Evolutionary conservation across 139 green algal genomes (phyloP).

Genomic region (Haematococcus sp.): DNA sequence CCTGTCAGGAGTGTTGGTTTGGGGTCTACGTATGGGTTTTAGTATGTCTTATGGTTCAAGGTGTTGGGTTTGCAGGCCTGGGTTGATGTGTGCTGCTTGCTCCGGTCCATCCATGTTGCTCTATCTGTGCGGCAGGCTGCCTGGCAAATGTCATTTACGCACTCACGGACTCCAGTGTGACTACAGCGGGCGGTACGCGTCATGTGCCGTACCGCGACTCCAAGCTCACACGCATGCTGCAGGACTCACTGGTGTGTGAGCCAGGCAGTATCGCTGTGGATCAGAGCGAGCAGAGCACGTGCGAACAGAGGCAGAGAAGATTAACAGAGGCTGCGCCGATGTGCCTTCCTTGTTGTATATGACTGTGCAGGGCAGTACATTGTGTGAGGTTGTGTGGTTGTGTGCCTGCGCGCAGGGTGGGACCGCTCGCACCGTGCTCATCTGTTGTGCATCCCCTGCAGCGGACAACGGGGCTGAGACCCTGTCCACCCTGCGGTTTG

Average conservation of each 20-base stretch:
- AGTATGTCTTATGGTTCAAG: no score
- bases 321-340: neutral
- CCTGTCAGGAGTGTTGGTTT: no score
- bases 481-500: slow-evolving; percentile 62
- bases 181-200: neutral
- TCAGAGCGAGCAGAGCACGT: no score
- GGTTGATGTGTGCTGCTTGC: no score
- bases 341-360: no score
- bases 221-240: slow-evolving; percentile 72
- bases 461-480: slow-evolving; percentile 68
- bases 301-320: no score
- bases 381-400: no score
- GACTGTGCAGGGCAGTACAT: no score
- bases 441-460: slow-evolving; percentile 78
- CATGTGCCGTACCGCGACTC: slow-evolving; percentile 75
- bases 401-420: slow-evolving; percentile 59
- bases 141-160: slow-evolving; percentile 79
- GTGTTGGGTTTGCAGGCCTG: no score
- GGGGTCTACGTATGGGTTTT: no score
- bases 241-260: slow-evolving; percentile 67
- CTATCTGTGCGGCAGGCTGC: slow-evolving; percentile 29
- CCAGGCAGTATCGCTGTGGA: no score
- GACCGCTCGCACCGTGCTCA: slow-evolving; percentile 63
- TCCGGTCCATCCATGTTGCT: no score
- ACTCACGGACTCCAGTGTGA: slow-evolving; percentile 54